These are phyloP conservation scores for Ascoidea asiatica DNA, from an alignment of 805 yeast species.

Conservation along the genomic window DNA sequence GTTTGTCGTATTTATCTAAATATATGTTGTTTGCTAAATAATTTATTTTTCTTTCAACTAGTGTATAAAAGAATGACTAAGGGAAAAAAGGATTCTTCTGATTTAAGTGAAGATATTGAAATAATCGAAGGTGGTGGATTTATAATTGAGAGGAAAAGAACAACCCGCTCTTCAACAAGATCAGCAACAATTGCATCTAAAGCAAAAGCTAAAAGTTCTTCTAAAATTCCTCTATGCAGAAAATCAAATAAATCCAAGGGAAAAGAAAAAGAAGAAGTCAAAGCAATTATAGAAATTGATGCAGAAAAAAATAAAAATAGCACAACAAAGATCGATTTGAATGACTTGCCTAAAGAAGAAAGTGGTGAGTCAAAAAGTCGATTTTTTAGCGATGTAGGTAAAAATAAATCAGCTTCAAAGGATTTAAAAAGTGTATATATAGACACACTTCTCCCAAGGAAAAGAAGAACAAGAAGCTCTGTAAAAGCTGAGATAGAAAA, in stretches of 20 bases:
- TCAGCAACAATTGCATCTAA: background rate
- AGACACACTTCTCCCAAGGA: background rate
- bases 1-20: no score
- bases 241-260: background rate
- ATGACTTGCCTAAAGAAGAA: background rate
- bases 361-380: background rate
- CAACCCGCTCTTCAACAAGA: background rate
- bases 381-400: background rate
- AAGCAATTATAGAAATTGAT: background rate
- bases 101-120: background rate
- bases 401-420: background rate
- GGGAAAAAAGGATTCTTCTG: background rate
- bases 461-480: background rate
- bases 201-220: background rate
- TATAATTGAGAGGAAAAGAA: background rate
- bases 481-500: background rate
- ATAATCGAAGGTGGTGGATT: background rate
- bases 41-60: no score
- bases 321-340: background rate
- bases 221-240: background rate
- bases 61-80: no score
- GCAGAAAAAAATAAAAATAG: background rate
- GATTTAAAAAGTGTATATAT: background rate
- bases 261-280: background rate
- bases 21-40: no score